Evolutionary conservation across 1,284 basidiomycete genomes (phyloP).

Genomic region (Naganishia cerealis): DNA sequence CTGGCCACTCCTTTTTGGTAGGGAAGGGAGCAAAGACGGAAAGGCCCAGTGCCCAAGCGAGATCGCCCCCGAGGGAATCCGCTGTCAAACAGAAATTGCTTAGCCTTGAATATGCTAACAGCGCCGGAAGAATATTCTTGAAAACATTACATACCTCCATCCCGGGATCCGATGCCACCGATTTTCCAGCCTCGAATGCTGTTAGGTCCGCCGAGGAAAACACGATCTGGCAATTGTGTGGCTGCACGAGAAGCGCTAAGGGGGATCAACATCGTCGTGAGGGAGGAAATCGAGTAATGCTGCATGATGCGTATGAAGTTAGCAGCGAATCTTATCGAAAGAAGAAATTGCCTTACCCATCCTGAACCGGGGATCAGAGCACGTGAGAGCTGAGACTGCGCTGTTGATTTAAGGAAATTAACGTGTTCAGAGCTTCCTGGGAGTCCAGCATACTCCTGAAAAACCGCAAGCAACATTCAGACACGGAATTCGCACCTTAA

Average conservation of each 20-base stretch:
- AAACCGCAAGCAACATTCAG: not conserved
- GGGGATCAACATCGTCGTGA: conserved; percentile 50
- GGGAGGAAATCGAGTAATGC: conserved; percentile 51
- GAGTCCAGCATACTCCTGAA: conserved; percentile 71
- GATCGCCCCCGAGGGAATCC: conserved; percentile 83
- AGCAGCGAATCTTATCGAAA: not conserved
- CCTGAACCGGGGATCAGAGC: conserved; percentile 55
- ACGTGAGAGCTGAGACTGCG: conserved; percentile 67
- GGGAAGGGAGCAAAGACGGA: conserved; percentile 81
- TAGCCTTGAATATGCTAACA: conserved; percentile 52
- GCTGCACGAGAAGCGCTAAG: conserved; percentile 38
- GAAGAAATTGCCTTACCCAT: conserved; percentile 44
- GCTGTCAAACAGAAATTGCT: conserved; percentile 38
- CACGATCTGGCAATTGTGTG: conserved; percentile 73
- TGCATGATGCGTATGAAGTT: conserved; percentile 24
- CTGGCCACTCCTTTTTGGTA: conserved; percentile 75
- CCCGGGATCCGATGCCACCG: conserved; percentile 80
- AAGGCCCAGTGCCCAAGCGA: conserved; percentile 79
- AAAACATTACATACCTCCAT: conserved; percentile 62
- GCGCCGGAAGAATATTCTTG: not conserved
- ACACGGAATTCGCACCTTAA: not conserved
- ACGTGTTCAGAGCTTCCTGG: conserved; percentile 63
- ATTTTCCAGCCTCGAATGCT: conserved; percentile 80
- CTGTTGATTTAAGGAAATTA: conserved; percentile 70
- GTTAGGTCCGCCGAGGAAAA: conserved; percentile 91